These are phyloP conservation scores for Hemileccinum impolitum DNA, from an alignment of 768 basidiomycete genomes.

Conservation along the genomic window DNA sequence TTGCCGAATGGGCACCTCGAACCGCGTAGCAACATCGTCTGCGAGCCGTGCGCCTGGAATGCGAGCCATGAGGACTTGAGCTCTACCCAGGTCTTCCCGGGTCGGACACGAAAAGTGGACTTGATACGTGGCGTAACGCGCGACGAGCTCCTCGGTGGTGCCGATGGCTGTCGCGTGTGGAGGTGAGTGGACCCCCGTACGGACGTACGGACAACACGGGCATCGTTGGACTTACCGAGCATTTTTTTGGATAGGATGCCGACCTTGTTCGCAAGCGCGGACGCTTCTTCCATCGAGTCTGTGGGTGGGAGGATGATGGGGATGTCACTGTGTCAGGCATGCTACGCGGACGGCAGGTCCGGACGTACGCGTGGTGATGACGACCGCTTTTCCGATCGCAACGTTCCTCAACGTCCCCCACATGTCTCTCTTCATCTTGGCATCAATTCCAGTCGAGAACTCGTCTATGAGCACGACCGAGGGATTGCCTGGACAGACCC, in stretches of 20 bases:
- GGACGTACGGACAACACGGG: too few species aligned
- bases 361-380: conserved; percentile 66
- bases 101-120: conserved; percentile 71
- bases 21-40: conserved; percentile 73
- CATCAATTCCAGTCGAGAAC: conserved; percentile 80
- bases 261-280: conserved; percentile 70
- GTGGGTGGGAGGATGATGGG: not conserved
- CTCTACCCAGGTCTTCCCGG: conserved; percentile 54
- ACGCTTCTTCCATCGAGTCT: conserved; percentile 86
- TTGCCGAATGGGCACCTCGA: conserved; percentile 58
- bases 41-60: conserved; percentile 63
- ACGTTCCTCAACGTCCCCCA: conserved; percentile 70
- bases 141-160: conserved; percentile 57
- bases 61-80: conserved; percentile 57
- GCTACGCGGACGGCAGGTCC: too few species aligned
- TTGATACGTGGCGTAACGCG: conserved; percentile 71
- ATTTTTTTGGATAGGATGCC: conserved; percentile 71
- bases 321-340: too few species aligned
- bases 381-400: conserved; percentile 62
- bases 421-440: conserved; percentile 82
- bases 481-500: conserved; percentile 53
- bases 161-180: conserved; percentile 61
- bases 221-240: conserved; percentile 46
- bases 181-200: not conserved
- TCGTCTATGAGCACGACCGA: conserved; percentile 79